Conservation (phyloP, 306 rosid genomes). For the Acacia crassicarpa region DNA sequence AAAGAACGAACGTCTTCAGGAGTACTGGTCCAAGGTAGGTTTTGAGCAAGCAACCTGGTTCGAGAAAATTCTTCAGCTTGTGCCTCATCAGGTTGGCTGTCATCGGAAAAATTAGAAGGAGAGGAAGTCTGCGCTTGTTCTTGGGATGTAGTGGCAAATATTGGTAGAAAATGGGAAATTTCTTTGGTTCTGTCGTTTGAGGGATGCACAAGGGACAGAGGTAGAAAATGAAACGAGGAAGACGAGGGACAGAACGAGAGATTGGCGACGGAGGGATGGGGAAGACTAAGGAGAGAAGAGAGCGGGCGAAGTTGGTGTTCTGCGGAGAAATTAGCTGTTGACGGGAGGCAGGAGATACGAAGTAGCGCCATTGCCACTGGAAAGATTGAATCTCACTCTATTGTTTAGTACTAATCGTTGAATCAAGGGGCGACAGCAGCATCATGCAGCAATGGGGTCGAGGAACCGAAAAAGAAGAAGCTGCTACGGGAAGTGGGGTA, state of each 20-base stretch:
- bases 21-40: slow-evolving; percentile 84
- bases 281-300: slow-evolving; percentile 35
- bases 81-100: slow-evolving; percentile 19
- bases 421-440: neutral
- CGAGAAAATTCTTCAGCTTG: slow-evolving; percentile 45
- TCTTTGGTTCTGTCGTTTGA: slow-evolving; percentile 31
- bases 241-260: slow-evolving; percentile 37
- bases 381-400: neutral
- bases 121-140: slow-evolving; percentile 43
- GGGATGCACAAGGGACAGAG: slow-evolving; percentile 26
- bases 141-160: slow-evolving; percentile 48
- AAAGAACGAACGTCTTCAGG: slow-evolving; percentile 80
- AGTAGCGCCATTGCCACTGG: slow-evolving; percentile 58
- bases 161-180: slow-evolving; percentile 29
- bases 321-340: slow-evolving; percentile 31
- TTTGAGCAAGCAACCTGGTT: slow-evolving; percentile 78
- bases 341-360: slow-evolving; percentile 36
- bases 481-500: neutral
- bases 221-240: slow-evolving; percentile 30
- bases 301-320: slow-evolving; percentile 33
- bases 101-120: slow-evolving; percentile 19
- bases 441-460: neutral
- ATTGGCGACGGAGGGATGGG: slow-evolving; percentile 2
- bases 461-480: neutral
- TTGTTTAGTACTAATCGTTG: neutral